Base-by-base conservation (phyloP, 2,329 filamentous ascomycete species). In the Acephala macrosclerotiorum region DNA sequence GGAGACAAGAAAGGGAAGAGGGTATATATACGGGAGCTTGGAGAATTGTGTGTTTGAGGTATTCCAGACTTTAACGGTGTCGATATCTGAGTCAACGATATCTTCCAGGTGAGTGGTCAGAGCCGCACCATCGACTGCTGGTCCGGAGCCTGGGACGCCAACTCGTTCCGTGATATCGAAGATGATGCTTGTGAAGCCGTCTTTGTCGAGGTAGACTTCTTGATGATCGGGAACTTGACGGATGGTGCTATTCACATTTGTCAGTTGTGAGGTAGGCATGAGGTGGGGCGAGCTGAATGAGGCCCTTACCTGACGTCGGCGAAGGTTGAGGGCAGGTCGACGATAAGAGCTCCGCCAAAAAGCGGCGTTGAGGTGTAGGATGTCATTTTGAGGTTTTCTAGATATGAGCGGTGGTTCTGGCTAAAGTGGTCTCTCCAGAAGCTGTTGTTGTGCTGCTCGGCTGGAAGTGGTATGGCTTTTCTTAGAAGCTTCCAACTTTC, bases 151-250 rank as follows among this genome's bases (percentile, higher is more conserved):
- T 4, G 86, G 74, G 16, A 79, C 76, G 66, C 87, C 86, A 25
- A 97, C 90, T 63, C 92, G 91, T 81, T 97, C 91, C 62, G 92
- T 91, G 75, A 98, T 93, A 74, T 98, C 95, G 78, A 97, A 86
- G 73, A 97, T 94, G 77, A 97, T 89, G 79, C 87, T 94, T 2
- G 92, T 93, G 78, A 94, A 94, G 58, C 93, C 94, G 68, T 91
- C 85, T 70, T 87, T 85, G 77, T 96, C 93, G 75, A 97, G 90
- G 81, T 89, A 97, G 72, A 97, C 91, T 83, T 97, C 95, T 81
- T 98, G 94, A 78, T 96, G 92, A 77, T 95, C 90, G 59, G 91
- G 91, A 5, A 94, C 88, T 79, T 93, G 86, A 69, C 91, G 89
- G 72, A 94, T 85, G 62, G 86, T 85, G 80, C 91, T 93, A 68